Evolutionary conservation across 2,329 filamentous ascomycete genomes (phyloP), one percentile per base, ranked within the genome.

Genomic region (Hypoxylon sp.): DNA sequence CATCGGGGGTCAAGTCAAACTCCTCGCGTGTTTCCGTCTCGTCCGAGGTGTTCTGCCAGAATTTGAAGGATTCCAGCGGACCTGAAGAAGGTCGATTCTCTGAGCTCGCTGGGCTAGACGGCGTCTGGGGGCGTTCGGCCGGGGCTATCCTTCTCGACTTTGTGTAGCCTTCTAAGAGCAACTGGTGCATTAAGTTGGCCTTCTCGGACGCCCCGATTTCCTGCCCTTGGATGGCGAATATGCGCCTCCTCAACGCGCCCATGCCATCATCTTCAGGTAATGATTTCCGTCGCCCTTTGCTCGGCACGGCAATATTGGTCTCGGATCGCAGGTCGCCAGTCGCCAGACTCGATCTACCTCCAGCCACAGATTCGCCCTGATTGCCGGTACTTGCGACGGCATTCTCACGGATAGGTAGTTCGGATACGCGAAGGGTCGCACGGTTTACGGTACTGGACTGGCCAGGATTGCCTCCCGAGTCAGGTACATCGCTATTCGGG

Each of bases 191-290:
- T 67, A 88, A 77, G 58, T 80, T 83, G 20, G 90, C 90, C 74
- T 92, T 92, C 56, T 91, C 86, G 5, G 79, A 72, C 38, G 81
- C 78, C 3, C 82, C 73, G 43, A 87, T 79, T 20, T 85, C 78
- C 64, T 81, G 80, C 21, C 82, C 78, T 70, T 91, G 88, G 60
- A 94, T 88, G 18, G 78, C 79, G 57, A 89, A 81, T 63, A 95
- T 92, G 60, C 84, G 85, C 62, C 78, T 81, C 67, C 91, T 81
- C 66, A 94, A 73, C 51, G 77, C 74, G 15, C 83, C 79, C 88
- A 91, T 93, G 40, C 91, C 91, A 78, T 95, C 91, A 69, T 94
- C 89, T 70, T 88, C 91, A 1, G 90, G 90, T 35, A 92, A 72
- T 35, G 71, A 58, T 41, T 66, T 62, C 33, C 60, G 62, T 40